These are phyloP conservation scores for Candida odintsovae DNA, from an alignment of 805 yeast genomes.

Conservation along the genomic window DNA sequence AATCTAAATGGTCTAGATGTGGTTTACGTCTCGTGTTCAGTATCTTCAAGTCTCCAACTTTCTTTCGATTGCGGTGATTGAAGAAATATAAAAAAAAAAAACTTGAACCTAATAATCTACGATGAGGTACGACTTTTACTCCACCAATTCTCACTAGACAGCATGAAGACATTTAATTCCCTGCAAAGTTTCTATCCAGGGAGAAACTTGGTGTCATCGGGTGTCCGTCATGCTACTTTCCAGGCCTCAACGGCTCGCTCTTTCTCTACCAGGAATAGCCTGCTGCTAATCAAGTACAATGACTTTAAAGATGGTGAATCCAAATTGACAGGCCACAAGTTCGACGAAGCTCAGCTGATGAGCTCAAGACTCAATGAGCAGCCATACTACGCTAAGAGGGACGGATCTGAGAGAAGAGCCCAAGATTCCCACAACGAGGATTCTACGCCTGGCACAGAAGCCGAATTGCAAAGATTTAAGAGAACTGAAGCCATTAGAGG, in stretches of 20 bases:
- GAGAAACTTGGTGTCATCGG: not conserved
- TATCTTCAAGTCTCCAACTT: not conserved
- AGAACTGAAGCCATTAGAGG: conserved; percentile 18
- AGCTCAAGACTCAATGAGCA: not conserved
- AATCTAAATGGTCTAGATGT: too few relatives aligned
- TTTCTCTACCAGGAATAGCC: not conserved
- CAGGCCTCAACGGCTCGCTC: not conserved
- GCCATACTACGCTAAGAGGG: not conserved
- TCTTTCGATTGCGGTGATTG: too few relatives aligned
- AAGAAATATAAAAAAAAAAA: too few relatives aligned
- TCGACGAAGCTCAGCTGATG: not conserved
- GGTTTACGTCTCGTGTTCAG: too few relatives aligned
- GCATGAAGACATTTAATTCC: not conserved
- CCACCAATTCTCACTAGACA: not conserved
- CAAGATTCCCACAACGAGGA: not conserved
- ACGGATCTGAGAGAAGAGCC: not conserved
- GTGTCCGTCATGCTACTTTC: not conserved
- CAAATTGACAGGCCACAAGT: not conserved
- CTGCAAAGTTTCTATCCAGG: not conserved
- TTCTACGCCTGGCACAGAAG: conserved; percentile 5
- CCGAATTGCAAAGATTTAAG: conserved; percentile 13
- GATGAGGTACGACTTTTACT: not conserved
- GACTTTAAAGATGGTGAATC: not conserved
- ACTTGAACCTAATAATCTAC: not conserved
- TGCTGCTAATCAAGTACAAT: not conserved